Evolutionary conservation across 2,329 filamentous ascomycete species (phyloP), one percentile per base, ranked within the genome.

Genomic region (Dendrostoma leiphaemia): DNA sequence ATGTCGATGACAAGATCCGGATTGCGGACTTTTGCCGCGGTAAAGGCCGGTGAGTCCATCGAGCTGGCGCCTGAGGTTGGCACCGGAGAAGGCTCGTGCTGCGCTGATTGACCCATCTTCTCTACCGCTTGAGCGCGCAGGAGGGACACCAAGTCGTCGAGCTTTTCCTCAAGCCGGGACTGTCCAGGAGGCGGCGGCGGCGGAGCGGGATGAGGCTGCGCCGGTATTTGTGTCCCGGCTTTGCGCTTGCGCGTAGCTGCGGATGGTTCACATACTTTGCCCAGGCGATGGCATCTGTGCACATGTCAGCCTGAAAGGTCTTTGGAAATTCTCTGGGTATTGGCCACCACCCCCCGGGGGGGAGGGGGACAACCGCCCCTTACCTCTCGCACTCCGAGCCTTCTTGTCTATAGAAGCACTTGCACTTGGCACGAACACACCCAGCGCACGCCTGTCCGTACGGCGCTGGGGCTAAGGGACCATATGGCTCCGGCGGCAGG

Each of bases 401-500:
- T 9, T 55, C 58, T 41, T 53, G 41, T 15, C 59, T 54, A 29
- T 60, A 61, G 46, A 63, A 64, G 35, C 62, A 64, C 49, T 64
- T 64, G 58, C 57, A 63, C 50, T 64, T 63, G n/a, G 62, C 62
- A 21, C 61, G 59, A 23, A 57, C 57, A 41, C 62, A 64, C 3
- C 57, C 61, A 8, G 35, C 54, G 19, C 62, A 64, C 9, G 62
- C 61, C 35, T 57, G 55, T 17, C 62, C 62, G 41, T 64, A 64
- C 26, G 62, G 57, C 9, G 62, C 62, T 3, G 59, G 55, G 26
- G 34, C 35, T 17, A 49, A 26, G 7, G 35, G 35, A 23, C 26
- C 35, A 35, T 17, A 19, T 24, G 47, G 3, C 17, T 5, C 21
- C n/a, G 19, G 31, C 10, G 28, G 9, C 31, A 15, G 29, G 1